A percentile compares a stretch with the other conserved stretches of the same genome.
Conservation (phyloP, 768 basidiomycete species). For the Phaffia tasmanica region DNA sequence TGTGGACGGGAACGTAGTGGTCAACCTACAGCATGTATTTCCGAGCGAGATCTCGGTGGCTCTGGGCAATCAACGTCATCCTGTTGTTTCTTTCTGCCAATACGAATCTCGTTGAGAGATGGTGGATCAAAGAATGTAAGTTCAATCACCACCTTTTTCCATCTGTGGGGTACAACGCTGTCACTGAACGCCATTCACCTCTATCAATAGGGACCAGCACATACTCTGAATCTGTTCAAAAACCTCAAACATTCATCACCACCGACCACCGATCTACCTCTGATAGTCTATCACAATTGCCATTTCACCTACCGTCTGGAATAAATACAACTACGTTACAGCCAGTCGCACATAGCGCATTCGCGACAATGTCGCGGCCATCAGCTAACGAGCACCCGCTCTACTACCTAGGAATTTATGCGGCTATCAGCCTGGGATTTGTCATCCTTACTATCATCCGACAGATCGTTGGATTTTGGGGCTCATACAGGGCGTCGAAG, state of each 20-base stretch:
- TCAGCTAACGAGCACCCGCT: slow-evolving; percentile 51
- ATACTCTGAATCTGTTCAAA: slow-evolving; percentile 6
- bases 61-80: slow-evolving; percentile 16
- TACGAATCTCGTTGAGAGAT: slow-evolving; percentile 20
- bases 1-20: too few species aligned
- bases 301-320: neutral
- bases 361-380: neutral
- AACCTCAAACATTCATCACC: slow-evolving; percentile 2
- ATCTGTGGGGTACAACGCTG: too few species aligned
- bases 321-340: neutral
- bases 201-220: slow-evolving; percentile 8
- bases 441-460: slow-evolving; percentile 40
- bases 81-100: slow-evolving; percentile 21
- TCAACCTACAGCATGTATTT: slow-evolving; percentile 42
- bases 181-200: too few species aligned
- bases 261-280: neutral
- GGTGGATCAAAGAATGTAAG: slow-evolving; percentile 18
- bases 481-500: slow-evolving; percentile 30
- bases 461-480: slow-evolving; percentile 43
- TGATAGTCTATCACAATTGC: neutral
- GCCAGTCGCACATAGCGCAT: neutral
- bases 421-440: slow-evolving; percentile 46
- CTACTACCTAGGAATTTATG: slow-evolving; percentile 50
- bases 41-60: neutral
- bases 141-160: too few species aligned